Evolutionary conservation across 2,329 filamentous ascomycete species (phyloP).

Genomic region (Colletotrichum euphorbiae): DNA sequence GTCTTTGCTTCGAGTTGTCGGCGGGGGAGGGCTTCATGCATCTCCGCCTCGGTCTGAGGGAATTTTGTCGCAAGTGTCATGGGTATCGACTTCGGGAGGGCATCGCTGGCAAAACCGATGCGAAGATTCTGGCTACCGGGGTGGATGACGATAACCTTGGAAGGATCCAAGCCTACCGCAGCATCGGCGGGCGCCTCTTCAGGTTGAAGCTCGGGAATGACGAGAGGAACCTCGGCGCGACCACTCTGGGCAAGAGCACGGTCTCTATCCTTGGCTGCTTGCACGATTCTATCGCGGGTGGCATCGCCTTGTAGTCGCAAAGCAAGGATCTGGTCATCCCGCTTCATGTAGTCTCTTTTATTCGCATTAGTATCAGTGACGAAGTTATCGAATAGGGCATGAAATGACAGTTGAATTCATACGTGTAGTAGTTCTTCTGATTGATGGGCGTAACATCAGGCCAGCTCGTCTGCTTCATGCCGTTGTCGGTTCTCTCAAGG

Average conservation of each 20-base stretch:
- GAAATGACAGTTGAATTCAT: conserved; percentile 47
- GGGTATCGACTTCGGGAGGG: conserved; percentile 91
- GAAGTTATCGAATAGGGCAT: not conserved
- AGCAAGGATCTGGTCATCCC: conserved; percentile 94
- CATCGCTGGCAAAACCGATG: conserved; percentile 95
- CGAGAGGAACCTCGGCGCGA: conserved; percentile 72
- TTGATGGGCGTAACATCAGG: conserved; percentile 94
- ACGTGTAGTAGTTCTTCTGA: conserved; percentile 99
- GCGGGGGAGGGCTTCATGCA: conserved; percentile 81
- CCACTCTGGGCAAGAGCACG: conserved; percentile 82
- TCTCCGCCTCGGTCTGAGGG: conserved; percentile 83
- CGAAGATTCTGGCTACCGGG: conserved; percentile 95
- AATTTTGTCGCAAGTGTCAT: conserved; percentile 90
- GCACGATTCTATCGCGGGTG: conserved; percentile 83
- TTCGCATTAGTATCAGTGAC: conserved; percentile 43
- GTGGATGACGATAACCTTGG: conserved; percentile 94
- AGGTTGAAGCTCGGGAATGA: conserved; percentile 69
- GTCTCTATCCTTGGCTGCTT: conserved; percentile 88
- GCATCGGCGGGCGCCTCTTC: conserved; percentile 68
- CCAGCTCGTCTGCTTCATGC: conserved; percentile 96
- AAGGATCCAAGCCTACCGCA: conserved; percentile 75
- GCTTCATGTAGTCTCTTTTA: conserved; percentile 92
- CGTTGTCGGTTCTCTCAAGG: conserved; percentile 96
- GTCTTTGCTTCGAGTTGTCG: conserved; percentile 72
- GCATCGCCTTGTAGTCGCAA: conserved; percentile 90